Base-by-base conservation (phyloP, 495 filamentous ascomycete species). In the Penicillium alfredii region DNA sequence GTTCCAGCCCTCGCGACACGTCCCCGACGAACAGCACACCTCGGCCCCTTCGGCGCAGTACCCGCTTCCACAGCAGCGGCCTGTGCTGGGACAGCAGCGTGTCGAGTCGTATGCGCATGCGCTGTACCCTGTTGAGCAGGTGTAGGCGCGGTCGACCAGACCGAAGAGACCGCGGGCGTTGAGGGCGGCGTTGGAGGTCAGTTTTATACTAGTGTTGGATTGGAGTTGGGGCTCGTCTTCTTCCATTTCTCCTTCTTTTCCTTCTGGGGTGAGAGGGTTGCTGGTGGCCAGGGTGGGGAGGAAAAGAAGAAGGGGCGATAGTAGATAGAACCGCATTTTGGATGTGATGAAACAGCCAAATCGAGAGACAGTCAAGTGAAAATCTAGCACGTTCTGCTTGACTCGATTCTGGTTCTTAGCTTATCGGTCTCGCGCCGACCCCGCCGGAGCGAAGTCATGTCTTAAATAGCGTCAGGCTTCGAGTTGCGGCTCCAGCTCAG, bases 1-100 rank as follows among this genome's bases (percentile, higher is more conserved):
- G 12, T 51, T 40, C 17, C 30, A 55, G 3, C 47, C 51, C 14
- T 17, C 30, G 1, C 24, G 37, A 32, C 51, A 55, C 1, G 47
- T 51, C 10, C 51, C 51, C 0, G 20, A 6, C 4, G 41, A 16
- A 22, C 51, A 55, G 26, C 51, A 55, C 1, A 31, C 38, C 3
- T 42, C 40, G 11, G 38, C 44, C 1, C 34, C 24, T 4, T 24
- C 9, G 2, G 51, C 40, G 16, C 51, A 54, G 40, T 44, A 54
- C 10, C 37, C 40, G 16, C 24, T 51, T 7, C 27, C 28, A 15
- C 51, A 55, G 44, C 51, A 55, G 6, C 26, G 11, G 4, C 28
- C 24, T 8, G 27, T 32, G 7, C 25, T 12, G 1, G 31, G 37
- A 17, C 51, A 55, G 40, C 51, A 55, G 22, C 23, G 27, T 1